A percentile compares a stretch with the other conserved stretches of the same genome.
Conservation (phyloP, 2,329 filamentous ascomycete species). For the Colletotrichum sojae region DNA sequence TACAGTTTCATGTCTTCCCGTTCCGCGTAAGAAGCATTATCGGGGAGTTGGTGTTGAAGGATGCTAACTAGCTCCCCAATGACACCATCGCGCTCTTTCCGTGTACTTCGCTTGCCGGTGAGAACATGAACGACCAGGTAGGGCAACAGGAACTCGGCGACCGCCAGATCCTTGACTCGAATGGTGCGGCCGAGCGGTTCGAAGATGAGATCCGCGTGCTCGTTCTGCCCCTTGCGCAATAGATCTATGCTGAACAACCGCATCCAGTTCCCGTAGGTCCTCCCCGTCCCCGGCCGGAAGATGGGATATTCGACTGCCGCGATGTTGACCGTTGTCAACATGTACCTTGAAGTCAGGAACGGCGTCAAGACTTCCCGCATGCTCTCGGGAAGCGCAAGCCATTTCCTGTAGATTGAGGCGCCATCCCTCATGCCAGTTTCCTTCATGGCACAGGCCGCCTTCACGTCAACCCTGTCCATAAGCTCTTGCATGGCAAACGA, state of each 20-base stretch:
- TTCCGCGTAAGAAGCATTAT: conserved; percentile 69
- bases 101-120: conserved; percentile 74
- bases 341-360: conserved; percentile 88
- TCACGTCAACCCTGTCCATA: conserved; percentile 82
- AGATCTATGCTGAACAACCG: conserved; percentile 85
- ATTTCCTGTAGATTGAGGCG: conserved; percentile 78
- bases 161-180: conserved; percentile 86
- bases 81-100: conserved; percentile 75
- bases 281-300: conserved; percentile 74
- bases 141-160: conserved; percentile 89
- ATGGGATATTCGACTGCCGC: conserved; percentile 80
- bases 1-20: conserved; percentile 85
- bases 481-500: conserved; percentile 96
- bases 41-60: conserved; percentile 71
- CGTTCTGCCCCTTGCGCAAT: conserved; percentile 81
- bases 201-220: conserved; percentile 83
- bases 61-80: conserved; percentile 82
- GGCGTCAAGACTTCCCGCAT: conserved; percentile 88
- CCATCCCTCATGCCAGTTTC: conserved; percentile 60
- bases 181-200: conserved; percentile 86
- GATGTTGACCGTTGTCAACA: conserved; percentile 74
- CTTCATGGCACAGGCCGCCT: conserved; percentile 63
- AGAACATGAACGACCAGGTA: conserved; percentile 89
- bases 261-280: conserved; percentile 86
- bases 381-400: conserved; percentile 82